A percentile compares a stretch with the other conserved stretches of the same genome.
phyloP scores from a whole-genome alignment of 306 rosid species.

The Pterocarpus macrocarpus region DNA sequence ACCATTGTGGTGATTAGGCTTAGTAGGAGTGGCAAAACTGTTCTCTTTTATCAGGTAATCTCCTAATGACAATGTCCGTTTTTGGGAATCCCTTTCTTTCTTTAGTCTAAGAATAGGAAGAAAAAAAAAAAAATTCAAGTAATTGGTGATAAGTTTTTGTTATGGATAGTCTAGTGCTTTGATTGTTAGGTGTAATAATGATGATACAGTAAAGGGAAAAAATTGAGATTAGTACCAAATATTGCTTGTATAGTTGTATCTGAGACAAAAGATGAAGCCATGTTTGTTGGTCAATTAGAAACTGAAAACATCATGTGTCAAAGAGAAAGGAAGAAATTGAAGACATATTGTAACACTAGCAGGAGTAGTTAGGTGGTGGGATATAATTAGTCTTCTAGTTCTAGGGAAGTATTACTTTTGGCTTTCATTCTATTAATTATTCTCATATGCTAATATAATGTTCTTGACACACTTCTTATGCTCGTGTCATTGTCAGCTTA shows the following conservation, averaged over 20 bases:
- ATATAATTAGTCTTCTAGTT: not conserved
- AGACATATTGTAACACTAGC: not conserved
- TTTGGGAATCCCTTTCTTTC: too few relatives aligned
- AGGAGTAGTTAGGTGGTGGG: not conserved
- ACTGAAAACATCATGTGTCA: too few relatives aligned
- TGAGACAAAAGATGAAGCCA: too few relatives aligned
- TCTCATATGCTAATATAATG: not conserved
- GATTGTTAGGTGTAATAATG: slow-evolving; percentile 11
- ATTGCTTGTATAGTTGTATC: too few relatives aligned
- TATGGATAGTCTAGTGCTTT: slow-evolving; percentile 7
- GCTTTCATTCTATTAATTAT: not conserved
- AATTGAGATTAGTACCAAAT: not conserved
- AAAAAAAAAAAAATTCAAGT: not conserved
- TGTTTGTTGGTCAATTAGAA: not conserved
- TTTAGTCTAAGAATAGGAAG: too few relatives aligned
- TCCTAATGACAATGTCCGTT: too few relatives aligned
- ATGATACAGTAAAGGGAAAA: not conserved
- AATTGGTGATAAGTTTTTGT: not conserved
- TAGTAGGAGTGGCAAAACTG: slow-evolving; percentile 83
- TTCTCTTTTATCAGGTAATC: slow-evolving; percentile 82
- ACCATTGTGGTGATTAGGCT: slow-evolving; percentile 86
- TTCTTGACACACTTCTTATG: slow-evolving; percentile 37
- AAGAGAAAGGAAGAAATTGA: not conserved
- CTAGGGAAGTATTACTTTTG: too few relatives aligned
- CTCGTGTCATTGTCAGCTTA: slow-evolving; percentile 59